Evolutionary conservation across 805 yeast species (phyloP).

Genomic region (Candida suzukii): DNA sequence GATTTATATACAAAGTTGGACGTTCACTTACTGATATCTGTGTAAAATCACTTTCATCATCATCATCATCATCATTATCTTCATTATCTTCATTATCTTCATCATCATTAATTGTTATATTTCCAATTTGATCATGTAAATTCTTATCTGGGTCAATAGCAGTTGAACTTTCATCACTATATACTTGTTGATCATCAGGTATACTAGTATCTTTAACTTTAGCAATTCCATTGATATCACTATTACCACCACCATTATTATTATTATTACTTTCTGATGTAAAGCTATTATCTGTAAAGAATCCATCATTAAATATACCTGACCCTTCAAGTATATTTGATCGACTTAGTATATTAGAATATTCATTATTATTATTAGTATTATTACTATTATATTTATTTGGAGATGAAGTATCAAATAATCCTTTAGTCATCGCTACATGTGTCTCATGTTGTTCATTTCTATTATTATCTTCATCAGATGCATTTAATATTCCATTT

Average conservation of each 20-base stretch:
- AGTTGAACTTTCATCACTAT: no score
- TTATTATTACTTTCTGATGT: not conserved
- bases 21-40: slow-evolving; percentile 9
- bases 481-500: slow-evolving; percentile 16
- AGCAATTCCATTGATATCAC: no score
- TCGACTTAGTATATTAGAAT: no score
- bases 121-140: not conserved
- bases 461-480: not conserved
- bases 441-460: not conserved
- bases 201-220: not conserved
- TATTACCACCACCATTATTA: no score
- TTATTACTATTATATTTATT: not conserved
- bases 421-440: not conserved
- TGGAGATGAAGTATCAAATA: not conserved
- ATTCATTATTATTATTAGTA: no score
- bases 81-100: slow-evolving; percentile 1
- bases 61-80: slow-evolving; percentile 2
- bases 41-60: slow-evolving; percentile 3
- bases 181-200: not conserved
- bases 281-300: not conserved
- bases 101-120: not conserved
- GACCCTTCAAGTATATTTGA: not conserved
- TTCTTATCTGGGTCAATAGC: not conserved
- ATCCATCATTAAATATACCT: not conserved
- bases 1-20: slow-evolving; percentile 11